A percentile compares a stretch with the other conserved stretches of the same genome.
These are phyloP conservation scores for Trypanosoma platydactyli DNA, from an alignment of 208 protist species.

Conservation along the genomic window DNA sequence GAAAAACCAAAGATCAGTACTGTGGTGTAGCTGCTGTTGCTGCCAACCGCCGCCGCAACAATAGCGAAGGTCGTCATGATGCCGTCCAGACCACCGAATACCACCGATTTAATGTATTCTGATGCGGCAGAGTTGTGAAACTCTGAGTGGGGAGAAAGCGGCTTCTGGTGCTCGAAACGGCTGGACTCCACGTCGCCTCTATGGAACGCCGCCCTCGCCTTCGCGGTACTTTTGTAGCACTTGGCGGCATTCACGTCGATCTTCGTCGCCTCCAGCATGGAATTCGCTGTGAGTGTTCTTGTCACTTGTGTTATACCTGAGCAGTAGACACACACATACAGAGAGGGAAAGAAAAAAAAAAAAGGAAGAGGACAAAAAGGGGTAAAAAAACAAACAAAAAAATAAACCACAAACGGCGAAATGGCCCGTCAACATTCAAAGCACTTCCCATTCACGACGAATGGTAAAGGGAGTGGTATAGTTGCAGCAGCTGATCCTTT, in stretches of 20 bases:
- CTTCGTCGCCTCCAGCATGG: constrained; percentile 30
- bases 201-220: constrained; percentile 56
- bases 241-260: constrained; percentile 17
- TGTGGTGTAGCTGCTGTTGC: constrained; percentile 74
- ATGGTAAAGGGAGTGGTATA: not conserved
- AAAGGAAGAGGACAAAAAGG: too few species aligned
- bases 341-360: too few species aligned
- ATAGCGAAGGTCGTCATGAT: constrained; percentile 96
- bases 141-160: constrained; percentile 52
- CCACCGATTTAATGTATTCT: constrained; percentile 93
- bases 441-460: not conserved
- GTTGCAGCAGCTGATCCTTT: not conserved
- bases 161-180: constrained; percentile 78
- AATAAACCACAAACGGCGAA: too few species aligned
- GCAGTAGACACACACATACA: not conserved
- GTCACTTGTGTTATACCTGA: not conserved
- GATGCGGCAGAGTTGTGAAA: constrained; percentile 83
- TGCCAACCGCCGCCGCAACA: constrained; percentile 88
- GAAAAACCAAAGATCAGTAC: constrained; percentile 94
- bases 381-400: too few species aligned
- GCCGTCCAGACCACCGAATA: constrained; percentile 95
- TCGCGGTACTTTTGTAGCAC: constrained; percentile 78
- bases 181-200: constrained; percentile 76
- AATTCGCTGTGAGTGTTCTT: not conserved
- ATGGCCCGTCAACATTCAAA: too few species aligned